Conservation (phyloP, 768 basidiomycete species). For the Lactarius deliciosus region DNA sequence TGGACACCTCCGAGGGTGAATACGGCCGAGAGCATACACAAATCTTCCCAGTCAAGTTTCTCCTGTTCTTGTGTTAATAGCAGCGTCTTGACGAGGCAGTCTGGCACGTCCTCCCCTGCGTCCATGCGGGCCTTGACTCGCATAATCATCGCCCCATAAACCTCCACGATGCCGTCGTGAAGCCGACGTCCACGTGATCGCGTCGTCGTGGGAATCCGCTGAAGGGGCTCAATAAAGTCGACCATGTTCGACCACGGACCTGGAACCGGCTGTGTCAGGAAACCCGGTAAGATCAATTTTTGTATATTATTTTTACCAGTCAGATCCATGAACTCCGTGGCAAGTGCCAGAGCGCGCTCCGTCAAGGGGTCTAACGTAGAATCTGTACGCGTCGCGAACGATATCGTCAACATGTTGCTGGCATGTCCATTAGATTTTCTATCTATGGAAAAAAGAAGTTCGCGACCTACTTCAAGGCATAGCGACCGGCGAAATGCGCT, state of each 20-base stretch:
- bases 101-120: conserved; percentile 36
- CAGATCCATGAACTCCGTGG: conserved; percentile 46
- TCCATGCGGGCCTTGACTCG: conserved; percentile 36
- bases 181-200: conserved; percentile 42
- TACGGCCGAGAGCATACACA: conserved; percentile 38
- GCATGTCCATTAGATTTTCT: conserved; percentile 22
- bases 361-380: conserved; percentile 42
- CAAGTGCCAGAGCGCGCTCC: conserved; percentile 38
- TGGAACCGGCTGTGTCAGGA: background rate
- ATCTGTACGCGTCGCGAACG: conserved; percentile 45
- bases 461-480: conserved; percentile 31
- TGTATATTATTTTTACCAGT: conserved; percentile 26
- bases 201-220: conserved; percentile 42
- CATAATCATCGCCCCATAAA: conserved; percentile 38
- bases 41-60: conserved; percentile 36
- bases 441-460: background rate
- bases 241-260: conserved; percentile 47
- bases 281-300: background rate
- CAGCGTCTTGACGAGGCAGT: conserved; percentile 39
- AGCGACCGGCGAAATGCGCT: conserved; percentile 42
- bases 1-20: conserved; percentile 41
- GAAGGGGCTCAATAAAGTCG: conserved; percentile 47
- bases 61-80: conserved; percentile 35
- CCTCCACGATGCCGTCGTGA: conserved; percentile 37
- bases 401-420: conserved; percentile 48